These are phyloP conservation scores for Pseudohalonectria lignicola DNA, from an alignment of 2,329 filamentous ascomycete species.

Conservation along the genomic window DNA sequence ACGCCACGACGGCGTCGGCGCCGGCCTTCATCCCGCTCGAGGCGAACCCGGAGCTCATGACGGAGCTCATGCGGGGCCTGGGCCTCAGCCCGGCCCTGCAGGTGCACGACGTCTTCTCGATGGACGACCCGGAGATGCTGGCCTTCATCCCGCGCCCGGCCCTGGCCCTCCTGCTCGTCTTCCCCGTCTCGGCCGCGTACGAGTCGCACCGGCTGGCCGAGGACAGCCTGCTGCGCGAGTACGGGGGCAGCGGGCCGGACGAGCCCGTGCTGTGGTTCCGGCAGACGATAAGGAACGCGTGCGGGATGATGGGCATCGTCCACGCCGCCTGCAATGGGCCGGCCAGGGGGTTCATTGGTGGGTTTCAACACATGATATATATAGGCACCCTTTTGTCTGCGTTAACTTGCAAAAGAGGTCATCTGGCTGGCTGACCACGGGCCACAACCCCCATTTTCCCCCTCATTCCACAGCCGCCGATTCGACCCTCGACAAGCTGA, in stretches of 20 bases:
- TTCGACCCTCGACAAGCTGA: slow-evolving; percentile 52
- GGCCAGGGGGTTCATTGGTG: slow-evolving; percentile 50
- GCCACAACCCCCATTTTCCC: too few relatives aligned
- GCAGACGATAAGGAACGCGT: slow-evolving; percentile 90
- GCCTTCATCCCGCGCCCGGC: slow-evolving; percentile 81
- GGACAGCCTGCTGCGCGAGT: slow-evolving; percentile 53
- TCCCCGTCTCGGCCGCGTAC: slow-evolving; percentile 73
- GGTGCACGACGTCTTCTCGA: slow-evolving; percentile 86
- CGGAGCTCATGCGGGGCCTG: slow-evolving; percentile 66
- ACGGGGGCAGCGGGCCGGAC: slow-evolving; percentile 51
- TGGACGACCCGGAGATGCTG: slow-evolving; percentile 76
- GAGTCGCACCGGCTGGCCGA: slow-evolving; percentile 65
- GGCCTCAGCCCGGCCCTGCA: slow-evolving; percentile 68
- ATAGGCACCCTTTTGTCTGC: slow-evolving; percentile 10
- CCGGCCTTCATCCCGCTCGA: slow-evolving; percentile 48
- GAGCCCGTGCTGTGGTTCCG: slow-evolving; percentile 89
- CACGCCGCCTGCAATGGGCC: slow-evolving; percentile 74
- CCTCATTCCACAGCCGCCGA: slow-evolving; percentile 11
- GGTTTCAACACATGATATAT: too few relatives aligned
- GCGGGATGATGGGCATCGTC: slow-evolving; percentile 78
- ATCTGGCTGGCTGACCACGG: too few relatives aligned
- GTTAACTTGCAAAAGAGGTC: not conserved
- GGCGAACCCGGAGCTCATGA: slow-evolving; percentile 84
- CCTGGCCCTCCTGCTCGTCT: slow-evolving; percentile 81
- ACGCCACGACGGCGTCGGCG: not conserved